Evolutionary conservation across 176 grass and related monocot genomes (phyloP).

Genomic region (Calamus simplicifolius): DNA sequence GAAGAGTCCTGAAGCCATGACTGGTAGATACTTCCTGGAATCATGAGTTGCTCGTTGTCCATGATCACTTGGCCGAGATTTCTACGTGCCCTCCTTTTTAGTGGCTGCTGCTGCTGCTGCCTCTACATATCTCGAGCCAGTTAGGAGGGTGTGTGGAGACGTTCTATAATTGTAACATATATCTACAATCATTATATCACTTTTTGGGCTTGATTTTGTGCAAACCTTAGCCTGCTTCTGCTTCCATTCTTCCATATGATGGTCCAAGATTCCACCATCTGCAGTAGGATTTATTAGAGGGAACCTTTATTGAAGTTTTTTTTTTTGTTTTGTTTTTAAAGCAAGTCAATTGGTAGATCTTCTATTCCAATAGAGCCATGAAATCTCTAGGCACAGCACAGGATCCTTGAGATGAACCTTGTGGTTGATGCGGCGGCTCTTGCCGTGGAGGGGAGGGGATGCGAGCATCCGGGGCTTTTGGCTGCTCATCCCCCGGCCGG

Average conservation of each 20-base stretch:
- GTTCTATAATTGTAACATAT: too few relatives aligned
- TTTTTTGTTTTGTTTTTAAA: too few relatives aligned
- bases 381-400: too few relatives aligned
- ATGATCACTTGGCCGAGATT: conserved; percentile 26
- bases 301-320: too few relatives aligned
- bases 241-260: conserved; percentile 20
- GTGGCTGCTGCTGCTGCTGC: conserved; percentile 21
- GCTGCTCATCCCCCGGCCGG: conserved; percentile 36
- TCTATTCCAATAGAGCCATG: too few relatives aligned
- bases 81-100: conserved; percentile 41
- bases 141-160: background rate
- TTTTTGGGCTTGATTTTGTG: too few relatives aligned
- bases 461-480: conserved; percentile 13
- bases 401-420: conserved; percentile 24
- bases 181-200: too few relatives aligned
- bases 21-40: conserved; percentile 63
- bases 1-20: conserved; percentile 74
- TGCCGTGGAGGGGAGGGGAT: conserved; percentile 20
- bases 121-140: conserved; percentile 19
- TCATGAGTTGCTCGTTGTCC: conserved; percentile 54
- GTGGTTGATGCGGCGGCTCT: conserved; percentile 34
- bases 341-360: too few relatives aligned
- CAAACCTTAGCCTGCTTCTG: conserved; percentile 41
- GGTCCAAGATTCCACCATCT: conserved; percentile 29
- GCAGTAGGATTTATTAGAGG: conserved; percentile 8